Conservation (phyloP, 495 filamentous ascomycete genomes). For the Trichoderma gamsii region DNA sequence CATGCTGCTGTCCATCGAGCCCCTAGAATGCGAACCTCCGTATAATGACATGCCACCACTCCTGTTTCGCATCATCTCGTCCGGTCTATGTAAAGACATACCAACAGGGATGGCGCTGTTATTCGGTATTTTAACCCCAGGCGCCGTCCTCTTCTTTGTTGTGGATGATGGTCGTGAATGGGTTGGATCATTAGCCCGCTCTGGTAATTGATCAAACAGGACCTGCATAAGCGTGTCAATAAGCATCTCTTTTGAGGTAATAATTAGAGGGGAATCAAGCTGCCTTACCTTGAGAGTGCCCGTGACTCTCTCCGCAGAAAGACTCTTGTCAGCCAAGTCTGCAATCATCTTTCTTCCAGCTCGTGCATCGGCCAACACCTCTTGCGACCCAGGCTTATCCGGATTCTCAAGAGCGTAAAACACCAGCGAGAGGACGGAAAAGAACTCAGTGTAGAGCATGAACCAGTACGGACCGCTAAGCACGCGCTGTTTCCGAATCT, state of each 20-base stretch:
- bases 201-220: conserved; percentile 77
- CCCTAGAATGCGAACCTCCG: conserved; percentile 26
- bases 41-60: conserved; percentile 19
- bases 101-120: conserved; percentile 25
- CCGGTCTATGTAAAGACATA: conserved; percentile 36
- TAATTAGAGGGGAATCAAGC: background rate
- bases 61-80: conserved; percentile 43
- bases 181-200: conserved; percentile 47
- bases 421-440: conserved; percentile 80
- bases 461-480: conserved; percentile 95
- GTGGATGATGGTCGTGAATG: conserved; percentile 27
- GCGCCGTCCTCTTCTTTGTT: conserved; percentile 53
- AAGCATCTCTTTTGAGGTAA: conserved; percentile 18
- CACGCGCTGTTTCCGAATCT: conserved; percentile 78
- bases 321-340: conserved; percentile 69
- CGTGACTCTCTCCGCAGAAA: conserved; percentile 83
- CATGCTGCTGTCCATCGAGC: conserved; percentile 30
- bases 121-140: conserved; percentile 36
- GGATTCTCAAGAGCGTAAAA: conserved; percentile 91
- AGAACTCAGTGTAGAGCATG: conserved; percentile 92
- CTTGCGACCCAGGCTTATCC: conserved; percentile 64
- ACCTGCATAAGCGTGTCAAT: conserved; percentile 35
- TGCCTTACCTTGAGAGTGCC: conserved; percentile 59
- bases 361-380: conserved; percentile 75
- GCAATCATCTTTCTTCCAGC: conserved; percentile 77